Conservation (phyloP, 768 basidiomycete genomes). For the Cyclocybe aegerita region DNA sequence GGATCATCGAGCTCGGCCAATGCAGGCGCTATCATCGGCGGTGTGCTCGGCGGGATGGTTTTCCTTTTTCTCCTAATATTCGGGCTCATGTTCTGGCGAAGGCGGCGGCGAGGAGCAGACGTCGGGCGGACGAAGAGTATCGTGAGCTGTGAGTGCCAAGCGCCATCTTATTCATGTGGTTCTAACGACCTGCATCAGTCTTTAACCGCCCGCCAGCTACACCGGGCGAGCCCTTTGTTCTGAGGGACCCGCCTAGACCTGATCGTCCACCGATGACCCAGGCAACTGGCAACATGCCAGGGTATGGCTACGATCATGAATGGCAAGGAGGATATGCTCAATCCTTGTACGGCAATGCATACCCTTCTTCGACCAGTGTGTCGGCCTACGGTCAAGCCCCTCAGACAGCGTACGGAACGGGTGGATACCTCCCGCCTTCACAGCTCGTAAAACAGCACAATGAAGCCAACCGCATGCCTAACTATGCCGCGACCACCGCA, state of each 20-base stretch:
- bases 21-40: slow-evolving; percentile 20
- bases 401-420: not conserved
- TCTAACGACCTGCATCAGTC: too few species aligned
- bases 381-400: not conserved
- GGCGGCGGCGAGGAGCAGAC: slow-evolving; percentile 2
- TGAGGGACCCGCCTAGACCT: too few species aligned
- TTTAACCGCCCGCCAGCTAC: too few species aligned
- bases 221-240: too few species aligned
- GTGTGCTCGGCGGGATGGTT: slow-evolving; percentile 15
- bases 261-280: too few species aligned
- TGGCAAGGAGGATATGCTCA: slow-evolving; percentile 2
- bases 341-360: slow-evolving; percentile 1
- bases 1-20: slow-evolving; percentile 3
- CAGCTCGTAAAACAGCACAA: not conserved
- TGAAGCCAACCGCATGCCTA: not conserved
- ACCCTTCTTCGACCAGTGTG: not conserved
- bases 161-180: not conserved
- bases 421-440: slow-evolving; percentile 4
- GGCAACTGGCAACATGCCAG: not conserved
- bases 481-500: too few species aligned
- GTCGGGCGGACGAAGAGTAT: not conserved
- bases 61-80: slow-evolving; percentile 13
- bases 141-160: not conserved
- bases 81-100: slow-evolving; percentile 11
- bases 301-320: not conserved